A percentile compares a stretch with the other conserved stretches of the same genome.
Evolutionary conservation across 192 early-diverging fungal genomes (phyloP).

Genomic region (Backusella liffmaniae): DNA sequence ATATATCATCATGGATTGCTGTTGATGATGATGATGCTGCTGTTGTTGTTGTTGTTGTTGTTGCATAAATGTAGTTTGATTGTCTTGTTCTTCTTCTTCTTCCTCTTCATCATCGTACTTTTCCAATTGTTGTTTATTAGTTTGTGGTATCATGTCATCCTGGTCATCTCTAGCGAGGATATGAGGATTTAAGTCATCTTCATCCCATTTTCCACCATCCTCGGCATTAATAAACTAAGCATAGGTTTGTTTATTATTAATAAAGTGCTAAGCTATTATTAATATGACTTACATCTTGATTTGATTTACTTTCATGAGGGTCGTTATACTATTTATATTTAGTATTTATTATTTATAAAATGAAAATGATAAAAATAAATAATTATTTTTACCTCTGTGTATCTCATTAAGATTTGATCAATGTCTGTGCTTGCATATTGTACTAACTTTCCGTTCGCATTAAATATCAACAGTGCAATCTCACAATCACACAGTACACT

Average conservation of each 20-base stretch:
- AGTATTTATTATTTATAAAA: background rate
- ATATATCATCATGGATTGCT: constrained; percentile 14
- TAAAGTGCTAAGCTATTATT: background rate
- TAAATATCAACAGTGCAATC: constrained; percentile 94
- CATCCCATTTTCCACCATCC: constrained; percentile 20
- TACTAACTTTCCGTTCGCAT: constrained; percentile 87
- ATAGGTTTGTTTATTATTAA: background rate
- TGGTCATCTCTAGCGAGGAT: background rate
- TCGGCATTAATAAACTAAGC: constrained; percentile 27
- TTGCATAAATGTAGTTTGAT: background rate
- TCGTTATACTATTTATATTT: constrained; percentile 33
- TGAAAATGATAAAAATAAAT: background rate
- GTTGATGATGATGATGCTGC: constrained; percentile 25
- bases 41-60: constrained; percentile 17
- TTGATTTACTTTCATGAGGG: constrained; percentile 39
- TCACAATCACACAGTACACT: constrained; percentile 94
- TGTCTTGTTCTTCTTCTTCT: background rate
- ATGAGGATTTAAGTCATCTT: constrained; percentile 7
- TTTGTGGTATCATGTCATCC: background rate
- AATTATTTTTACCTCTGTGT: constrained; percentile 65
- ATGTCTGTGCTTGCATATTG: constrained; percentile 94
- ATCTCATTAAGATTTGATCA: constrained; percentile 90
- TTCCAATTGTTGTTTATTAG: background rate
- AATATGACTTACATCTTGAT: constrained; percentile 37
- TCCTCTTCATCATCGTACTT: background rate